Evolutionary conservation across 2,329 filamentous ascomycete species (phyloP).

Genomic region (Atkinsonella hypoxylon): DNA sequence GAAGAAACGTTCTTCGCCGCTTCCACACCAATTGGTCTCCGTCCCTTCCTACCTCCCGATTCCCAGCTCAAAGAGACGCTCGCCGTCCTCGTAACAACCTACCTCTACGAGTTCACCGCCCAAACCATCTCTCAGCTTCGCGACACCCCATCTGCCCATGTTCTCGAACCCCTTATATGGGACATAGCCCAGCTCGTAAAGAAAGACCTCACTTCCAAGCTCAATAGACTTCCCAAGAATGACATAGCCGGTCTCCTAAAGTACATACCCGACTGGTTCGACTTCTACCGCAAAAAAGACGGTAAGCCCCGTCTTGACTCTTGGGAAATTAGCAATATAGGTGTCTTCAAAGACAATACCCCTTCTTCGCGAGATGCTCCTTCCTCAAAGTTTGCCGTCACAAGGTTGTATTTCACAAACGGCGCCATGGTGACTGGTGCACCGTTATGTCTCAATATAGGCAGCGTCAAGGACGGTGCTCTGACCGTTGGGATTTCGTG

Average conservation of each 20-base stretch:
- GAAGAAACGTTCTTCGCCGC: constrained; percentile 23
- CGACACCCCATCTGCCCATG: constrained; percentile 1
- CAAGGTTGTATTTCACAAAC: constrained; percentile 38
- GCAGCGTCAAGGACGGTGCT: constrained; percentile 28
- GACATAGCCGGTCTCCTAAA: constrained; percentile 30
- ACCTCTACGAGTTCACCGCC: constrained; percentile 19
- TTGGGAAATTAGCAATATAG: constrained; percentile 44
- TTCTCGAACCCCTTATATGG: constrained; percentile 28
- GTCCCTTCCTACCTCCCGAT: constrained; percentile 22
- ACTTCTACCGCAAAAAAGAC: constrained; percentile 28
- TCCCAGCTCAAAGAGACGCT: constrained; percentile 17
- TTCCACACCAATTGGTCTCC: constrained; percentile 32
- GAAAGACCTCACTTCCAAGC: constrained; percentile 20
- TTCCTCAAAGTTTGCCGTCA: constrained; percentile 22
- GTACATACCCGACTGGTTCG: constrained; percentile 31
- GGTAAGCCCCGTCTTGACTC: constrained; percentile 29
- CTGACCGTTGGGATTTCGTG: constrained; percentile 34
- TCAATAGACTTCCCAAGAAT: constrained; percentile 26
- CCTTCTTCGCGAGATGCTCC: not conserved
- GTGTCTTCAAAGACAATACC: constrained; percentile 21
- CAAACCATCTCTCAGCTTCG: constrained; percentile 16
- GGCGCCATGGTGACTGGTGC: constrained; percentile 30
- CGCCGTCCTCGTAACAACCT: constrained; percentile 27
- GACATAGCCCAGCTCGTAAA: constrained; percentile 23
- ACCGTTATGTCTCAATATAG: constrained; percentile 33